Percentiles rank a stretch among this genome's conserved stretches.
Conservation (phyloP, 169 alveolate genomes). For the Cytauxzoon felis region DNA sequence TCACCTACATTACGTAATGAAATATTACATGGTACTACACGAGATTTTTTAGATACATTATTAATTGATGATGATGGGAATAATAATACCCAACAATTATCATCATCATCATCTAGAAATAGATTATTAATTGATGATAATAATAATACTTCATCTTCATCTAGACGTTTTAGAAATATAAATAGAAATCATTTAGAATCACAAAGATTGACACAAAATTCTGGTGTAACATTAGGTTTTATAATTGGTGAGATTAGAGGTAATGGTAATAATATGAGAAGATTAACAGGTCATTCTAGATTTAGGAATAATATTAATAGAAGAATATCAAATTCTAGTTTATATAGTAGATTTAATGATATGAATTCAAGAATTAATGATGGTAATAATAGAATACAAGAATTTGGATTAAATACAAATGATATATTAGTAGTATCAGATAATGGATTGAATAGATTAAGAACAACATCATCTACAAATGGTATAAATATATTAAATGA, state of each 20-base stretch:
- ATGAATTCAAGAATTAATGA: not conserved
- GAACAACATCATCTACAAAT: not conserved
- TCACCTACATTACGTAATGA: slow-evolving; percentile 8
- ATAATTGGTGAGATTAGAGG: slow-evolving; percentile 33
- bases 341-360: slow-evolving; percentile 1
- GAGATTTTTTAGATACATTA: no score
- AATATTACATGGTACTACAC: not conserved
- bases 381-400: not conserved
- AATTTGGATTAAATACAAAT: not conserved
- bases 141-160: no score
- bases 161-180: no score
- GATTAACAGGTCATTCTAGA: not conserved
- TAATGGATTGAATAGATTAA: not conserved
- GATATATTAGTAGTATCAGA: slow-evolving; percentile 18
- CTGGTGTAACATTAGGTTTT: slow-evolving; percentile 41
- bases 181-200: no score
- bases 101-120: no score
- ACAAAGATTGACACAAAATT: no score
- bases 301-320: not conserved
- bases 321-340: slow-evolving; percentile 4
- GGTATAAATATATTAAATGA: not conserved
- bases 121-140: no score
- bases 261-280: not conserved
- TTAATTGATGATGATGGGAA: no score
- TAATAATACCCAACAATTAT: no score